These are phyloP conservation scores for Kentomonas sorsogonicus DNA, from an alignment of 208 protist species.

Conservation along the genomic window DNA sequence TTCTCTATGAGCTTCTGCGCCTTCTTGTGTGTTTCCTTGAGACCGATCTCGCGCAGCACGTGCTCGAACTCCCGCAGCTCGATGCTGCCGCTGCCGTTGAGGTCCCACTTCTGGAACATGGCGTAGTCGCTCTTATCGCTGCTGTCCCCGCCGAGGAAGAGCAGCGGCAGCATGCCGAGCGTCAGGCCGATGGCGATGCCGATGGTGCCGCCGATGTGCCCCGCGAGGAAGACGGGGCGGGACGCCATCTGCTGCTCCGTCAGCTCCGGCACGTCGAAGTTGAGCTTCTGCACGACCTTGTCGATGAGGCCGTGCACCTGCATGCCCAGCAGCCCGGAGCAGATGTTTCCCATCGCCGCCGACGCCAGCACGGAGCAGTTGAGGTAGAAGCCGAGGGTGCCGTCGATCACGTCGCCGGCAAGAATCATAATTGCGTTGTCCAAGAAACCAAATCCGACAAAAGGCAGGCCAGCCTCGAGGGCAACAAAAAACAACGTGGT, in stretches of 20 bases:
- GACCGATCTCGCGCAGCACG: conserved; percentile 49
- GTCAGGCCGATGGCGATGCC: conserved; percentile 84
- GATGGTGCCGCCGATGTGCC: conserved; percentile 83
- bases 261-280: conserved; percentile 62
- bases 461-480: conserved; percentile 76
- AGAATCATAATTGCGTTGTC: conserved; percentile 90
- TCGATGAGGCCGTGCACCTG: conserved; percentile 89
- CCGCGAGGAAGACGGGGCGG: conserved; percentile 76
- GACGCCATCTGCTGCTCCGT: conserved; percentile 83
- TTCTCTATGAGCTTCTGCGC: conserved; percentile 54
- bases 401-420: conserved; percentile 85
- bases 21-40: conserved; percentile 29
- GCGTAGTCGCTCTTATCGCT: conserved; percentile 73
- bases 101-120: conserved; percentile 74
- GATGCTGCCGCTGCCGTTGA: conserved; percentile 67
- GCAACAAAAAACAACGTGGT: conserved; percentile 62
- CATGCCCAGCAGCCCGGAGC: conserved; percentile 86
- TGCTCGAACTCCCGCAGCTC: conserved; percentile 61
- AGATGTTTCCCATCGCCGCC: conserved; percentile 89
- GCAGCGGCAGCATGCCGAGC: conserved; percentile 82
- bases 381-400: conserved; percentile 79
- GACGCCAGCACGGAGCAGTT: conserved; percentile 89
- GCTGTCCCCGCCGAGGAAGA: conserved; percentile 64
- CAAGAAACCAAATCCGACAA: conserved; percentile 90
- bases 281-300: conserved; percentile 75